Evolutionary conservation across 129 eudicot species (phyloP).

Genomic region (Centrapalus pauciflorus): DNA sequence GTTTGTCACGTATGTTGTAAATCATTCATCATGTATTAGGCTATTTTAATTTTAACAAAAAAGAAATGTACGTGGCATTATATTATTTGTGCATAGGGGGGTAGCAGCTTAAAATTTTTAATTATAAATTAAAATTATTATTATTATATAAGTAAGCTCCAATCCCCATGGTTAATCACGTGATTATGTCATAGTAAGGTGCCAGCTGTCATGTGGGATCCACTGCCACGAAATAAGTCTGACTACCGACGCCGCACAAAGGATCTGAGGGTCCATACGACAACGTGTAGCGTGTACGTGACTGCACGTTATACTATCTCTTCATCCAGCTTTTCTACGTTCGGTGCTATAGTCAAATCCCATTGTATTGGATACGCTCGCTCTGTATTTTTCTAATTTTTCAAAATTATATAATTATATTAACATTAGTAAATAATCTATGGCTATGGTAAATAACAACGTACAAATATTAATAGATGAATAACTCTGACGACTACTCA

Average conservation of each 20-base stretch:
- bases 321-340: conserved; percentile 18
- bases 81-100: conserved; percentile 7
- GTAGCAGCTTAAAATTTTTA: not conserved
- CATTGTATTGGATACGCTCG: too few species aligned
- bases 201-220: conserved; percentile 45
- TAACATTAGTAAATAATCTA: too few species aligned
- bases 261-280: conserved; percentile 30
- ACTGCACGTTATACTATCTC: conserved; percentile 27
- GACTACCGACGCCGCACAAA: conserved; percentile 39
- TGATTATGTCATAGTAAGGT: conserved; percentile 20
- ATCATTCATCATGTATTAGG: not conserved
- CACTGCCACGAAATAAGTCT: conserved; percentile 23
- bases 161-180: conserved; percentile 49
- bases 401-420: too few species aligned
- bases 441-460: too few species aligned
- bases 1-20: not conserved
- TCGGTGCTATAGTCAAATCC: too few species aligned
- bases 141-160: conserved; percentile 24
- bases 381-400: too few species aligned
- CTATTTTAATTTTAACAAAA: too few species aligned
- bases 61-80: not conserved
- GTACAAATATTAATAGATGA: too few species aligned
- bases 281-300: conserved; percentile 32
- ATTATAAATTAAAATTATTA: too few species aligned
- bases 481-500: too few species aligned